Evolutionary conservation across 2,329 filamentous ascomycete species (phyloP).

Genomic region (Aureobasidium melanogenum): DNA sequence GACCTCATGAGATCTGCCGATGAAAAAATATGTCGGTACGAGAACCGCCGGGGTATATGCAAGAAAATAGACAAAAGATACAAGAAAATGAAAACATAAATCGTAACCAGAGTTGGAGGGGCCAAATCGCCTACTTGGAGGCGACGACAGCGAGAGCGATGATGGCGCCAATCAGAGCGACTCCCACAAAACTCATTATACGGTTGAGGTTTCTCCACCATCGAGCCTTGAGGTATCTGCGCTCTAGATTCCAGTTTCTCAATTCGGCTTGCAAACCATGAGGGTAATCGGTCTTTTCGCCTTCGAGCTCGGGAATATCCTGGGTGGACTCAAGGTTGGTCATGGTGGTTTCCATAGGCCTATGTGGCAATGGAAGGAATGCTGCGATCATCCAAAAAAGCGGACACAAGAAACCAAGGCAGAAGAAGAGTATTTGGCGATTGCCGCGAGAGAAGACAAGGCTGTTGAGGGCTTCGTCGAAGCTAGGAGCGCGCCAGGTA

Average conservation of each 20-base stretch:
- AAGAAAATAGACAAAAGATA: background rate
- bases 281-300: background rate
- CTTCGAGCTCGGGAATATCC: background rate
- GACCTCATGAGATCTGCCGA: background rate
- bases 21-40: background rate
- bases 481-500: slow-evolving; percentile 26
- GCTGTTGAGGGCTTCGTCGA: slow-evolving; percentile 26
- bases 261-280: background rate
- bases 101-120: background rate
- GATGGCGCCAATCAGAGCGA: slow-evolving; percentile 27
- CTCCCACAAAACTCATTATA: slow-evolving; percentile 29
- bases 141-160: slow-evolving; percentile 27
- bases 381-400: slow-evolving; percentile 28
- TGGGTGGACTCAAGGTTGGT: slow-evolving; percentile 16
- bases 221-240: slow-evolving; percentile 24
- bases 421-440: slow-evolving; percentile 28
- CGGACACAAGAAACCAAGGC: slow-evolving; percentile 27
- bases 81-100: background rate
- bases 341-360: slow-evolving; percentile 18
- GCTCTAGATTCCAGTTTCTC: slow-evolving; percentile 24
- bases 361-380: slow-evolving; percentile 25
- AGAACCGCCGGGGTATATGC: slow-evolving; percentile 3
- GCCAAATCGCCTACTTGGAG: slow-evolving; percentile 15
- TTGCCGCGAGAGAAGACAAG: slow-evolving; percentile 25
- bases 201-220: slow-evolving; percentile 31